Evolutionary conservation across 2,329 filamentous ascomycete genomes (phyloP).

Genomic region (Cytospora paraplurivora): DNA sequence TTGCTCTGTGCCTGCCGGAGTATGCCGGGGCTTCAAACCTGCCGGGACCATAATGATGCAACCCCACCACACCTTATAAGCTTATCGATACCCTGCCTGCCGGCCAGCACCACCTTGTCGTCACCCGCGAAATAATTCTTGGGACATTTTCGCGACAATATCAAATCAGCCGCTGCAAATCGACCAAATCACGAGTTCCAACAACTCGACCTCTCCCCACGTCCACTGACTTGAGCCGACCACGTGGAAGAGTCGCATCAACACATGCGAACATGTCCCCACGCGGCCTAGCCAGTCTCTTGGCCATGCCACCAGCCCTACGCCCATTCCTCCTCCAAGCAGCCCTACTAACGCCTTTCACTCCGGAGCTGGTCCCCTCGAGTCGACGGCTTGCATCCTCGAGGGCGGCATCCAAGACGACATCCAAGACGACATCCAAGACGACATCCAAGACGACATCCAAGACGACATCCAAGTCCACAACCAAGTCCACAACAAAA

Average conservation of each 20-base stretch:
- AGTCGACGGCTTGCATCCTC: constrained; percentile 2
- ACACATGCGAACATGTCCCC: constrained; percentile 27
- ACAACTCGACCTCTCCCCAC: neutral
- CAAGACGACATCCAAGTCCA: neutral
- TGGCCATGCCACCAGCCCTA: constrained; percentile 34
- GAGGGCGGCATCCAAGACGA: neutral
- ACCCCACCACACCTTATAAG: no score
- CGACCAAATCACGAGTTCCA: constrained; percentile 10
- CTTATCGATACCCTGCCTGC: constrained; percentile 1
- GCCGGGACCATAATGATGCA: no score
- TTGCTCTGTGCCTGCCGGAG: constrained; percentile 13
- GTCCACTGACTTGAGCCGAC: constrained; percentile 3
- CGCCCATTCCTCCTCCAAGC: constrained; percentile 31
- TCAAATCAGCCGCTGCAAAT: constrained; percentile 5
- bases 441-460: neutral
- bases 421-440: neutral
- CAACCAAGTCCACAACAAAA: neutral
- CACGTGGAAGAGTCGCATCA: constrained; percentile 24
- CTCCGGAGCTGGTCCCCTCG: constrained; percentile 10
- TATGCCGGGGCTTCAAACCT: neutral
- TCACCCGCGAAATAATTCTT: constrained; percentile 21
- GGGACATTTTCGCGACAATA: constrained; percentile 9
- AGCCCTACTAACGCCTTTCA: constrained; percentile 14
- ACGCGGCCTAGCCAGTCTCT: constrained; percentile 27
- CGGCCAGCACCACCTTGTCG: constrained; percentile 16